Base-by-base conservation (phyloP, 805 yeast species). In the Suhomyces vadensis region DNA sequence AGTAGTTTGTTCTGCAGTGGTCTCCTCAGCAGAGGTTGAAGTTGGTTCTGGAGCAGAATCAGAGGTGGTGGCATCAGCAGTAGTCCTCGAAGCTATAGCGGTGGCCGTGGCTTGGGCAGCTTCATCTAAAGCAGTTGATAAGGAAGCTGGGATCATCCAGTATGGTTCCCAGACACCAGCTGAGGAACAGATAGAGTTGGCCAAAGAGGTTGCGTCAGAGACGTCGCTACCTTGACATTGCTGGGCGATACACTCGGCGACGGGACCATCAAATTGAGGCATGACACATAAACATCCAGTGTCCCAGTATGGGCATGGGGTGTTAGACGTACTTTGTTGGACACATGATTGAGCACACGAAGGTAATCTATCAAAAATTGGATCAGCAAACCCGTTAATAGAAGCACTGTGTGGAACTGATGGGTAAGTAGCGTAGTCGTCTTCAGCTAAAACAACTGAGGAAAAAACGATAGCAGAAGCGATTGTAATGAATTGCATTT, bases 371-470 rank as follows among this genome's bases (percentile, higher is more conserved):
- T 50, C 53, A 44, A 60, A 63, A 41, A 74, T 65, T 7, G 72
- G 73, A 54, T 74, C 79, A 16, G 78, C 77, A 45, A 74, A 75
- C 0, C 79, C 79, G 48, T 75, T 75, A 41, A 73, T 63, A 25
- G 69, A 52, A 25, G 78, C 78, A 16, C 78, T 71, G 46, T 74
- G 57, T 7, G 78, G 73, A 23, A 75, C 78, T 11, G 54, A 49
- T 14, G 79, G 79, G 50, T 71, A 74, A 6, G 77, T 71, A 37
- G 56, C 67, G 65, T 69, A 73, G 49, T 71, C 61, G 19, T 48
- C 51, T 3, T 71, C 72, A 11, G 20, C 24, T 23, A 41, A 25
- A 11, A 29, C 48, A 5, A 52, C 57, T 10, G 35, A n/a, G 14
- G 41, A 27, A 19, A 27, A 25, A 20, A 11, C 17, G 16, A 38